Evolutionary conservation across 768 basidiomycete genomes (phyloP).

Genomic region (Mycena venus): DNA sequence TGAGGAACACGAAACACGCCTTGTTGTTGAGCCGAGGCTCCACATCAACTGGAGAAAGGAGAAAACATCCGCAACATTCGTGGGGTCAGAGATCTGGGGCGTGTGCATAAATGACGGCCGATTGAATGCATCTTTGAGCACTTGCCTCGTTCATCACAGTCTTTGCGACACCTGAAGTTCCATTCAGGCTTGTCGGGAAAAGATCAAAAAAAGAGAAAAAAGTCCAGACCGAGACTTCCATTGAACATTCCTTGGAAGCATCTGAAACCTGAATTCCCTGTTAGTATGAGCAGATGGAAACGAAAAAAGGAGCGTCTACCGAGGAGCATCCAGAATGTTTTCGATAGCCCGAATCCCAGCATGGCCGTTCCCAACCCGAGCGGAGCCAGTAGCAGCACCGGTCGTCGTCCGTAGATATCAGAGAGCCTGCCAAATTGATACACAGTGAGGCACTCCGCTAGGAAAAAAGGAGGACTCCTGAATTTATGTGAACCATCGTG

Average conservation of each 20-base stretch:
- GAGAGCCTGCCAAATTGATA: conserved; percentile 41
- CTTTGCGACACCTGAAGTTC: neutral
- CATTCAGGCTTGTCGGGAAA: too few species aligned
- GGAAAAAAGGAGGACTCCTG: conserved; percentile 43
- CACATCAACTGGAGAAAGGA: conserved; percentile 21
- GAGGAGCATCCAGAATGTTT: conserved; percentile 31
- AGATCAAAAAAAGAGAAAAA: neutral
- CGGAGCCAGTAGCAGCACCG: conserved; percentile 38
- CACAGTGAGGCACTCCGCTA: conserved; percentile 37
- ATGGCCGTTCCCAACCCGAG: conserved; percentile 36
- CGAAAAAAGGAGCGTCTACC: neutral
- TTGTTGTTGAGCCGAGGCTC: conserved; percentile 10
- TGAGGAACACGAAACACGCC: neutral
- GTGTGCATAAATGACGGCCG: too few species aligned
- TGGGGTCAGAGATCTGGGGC: conserved; percentile 20
- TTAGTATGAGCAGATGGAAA: neutral
- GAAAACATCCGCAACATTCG: conserved; percentile 20
- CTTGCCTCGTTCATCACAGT: conserved; percentile 26
- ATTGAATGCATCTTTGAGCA: too few species aligned
- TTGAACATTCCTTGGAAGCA: conserved; percentile 27
- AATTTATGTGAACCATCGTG: neutral
- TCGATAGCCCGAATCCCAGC: conserved; percentile 41
- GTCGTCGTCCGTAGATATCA: conserved; percentile 41
- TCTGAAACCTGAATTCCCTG: neutral
- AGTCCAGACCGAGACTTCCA: conserved; percentile 23